Percentiles rank a stretch among this genome's conserved stretches.
Evolutionary conservation across 345 rosid genomes (phyloP).

Genomic region (Zanthoxylum bungeanum): DNA sequence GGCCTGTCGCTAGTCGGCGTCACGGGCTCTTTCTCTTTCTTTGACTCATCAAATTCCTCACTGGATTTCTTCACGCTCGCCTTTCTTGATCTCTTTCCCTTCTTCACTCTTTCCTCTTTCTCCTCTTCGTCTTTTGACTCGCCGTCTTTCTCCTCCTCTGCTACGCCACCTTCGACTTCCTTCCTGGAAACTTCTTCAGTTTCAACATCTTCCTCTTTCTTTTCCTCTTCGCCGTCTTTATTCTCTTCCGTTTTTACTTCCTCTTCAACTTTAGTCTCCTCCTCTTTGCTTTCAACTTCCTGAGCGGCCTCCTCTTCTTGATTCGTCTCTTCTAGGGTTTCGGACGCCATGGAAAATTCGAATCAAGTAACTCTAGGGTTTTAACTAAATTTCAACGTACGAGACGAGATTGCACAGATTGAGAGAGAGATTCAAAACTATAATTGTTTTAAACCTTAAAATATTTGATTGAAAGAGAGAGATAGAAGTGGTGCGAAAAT

Average conservation of each 20-base stretch:
- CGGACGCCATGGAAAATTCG: constrained; percentile 45
- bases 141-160: background rate
- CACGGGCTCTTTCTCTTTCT: constrained; percentile 29
- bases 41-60: constrained; percentile 11
- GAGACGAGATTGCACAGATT: background rate
- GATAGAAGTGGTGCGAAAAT: background rate
- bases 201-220: background rate
- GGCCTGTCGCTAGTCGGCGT: constrained; percentile 74
- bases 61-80: constrained; percentile 24
- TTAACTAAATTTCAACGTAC: background rate
- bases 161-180: constrained; percentile 16
- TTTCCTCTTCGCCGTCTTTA: background rate
- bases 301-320: constrained; percentile 39
- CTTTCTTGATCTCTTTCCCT: constrained; percentile 18
- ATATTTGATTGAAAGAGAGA: background rate
- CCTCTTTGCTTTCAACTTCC: constrained; percentile 18
- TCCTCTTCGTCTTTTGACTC: background rate
- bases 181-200: background rate
- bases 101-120: constrained; percentile 5
- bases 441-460: background rate
- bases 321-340: constrained; percentile 64
- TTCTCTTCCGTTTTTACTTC: constrained; percentile 8
- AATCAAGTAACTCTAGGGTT: constrained; percentile 24
- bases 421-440: background rate
- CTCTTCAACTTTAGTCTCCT: background rate